Conservation (phyloP, 257 asterid species). For the Plantago elongata region DNA sequence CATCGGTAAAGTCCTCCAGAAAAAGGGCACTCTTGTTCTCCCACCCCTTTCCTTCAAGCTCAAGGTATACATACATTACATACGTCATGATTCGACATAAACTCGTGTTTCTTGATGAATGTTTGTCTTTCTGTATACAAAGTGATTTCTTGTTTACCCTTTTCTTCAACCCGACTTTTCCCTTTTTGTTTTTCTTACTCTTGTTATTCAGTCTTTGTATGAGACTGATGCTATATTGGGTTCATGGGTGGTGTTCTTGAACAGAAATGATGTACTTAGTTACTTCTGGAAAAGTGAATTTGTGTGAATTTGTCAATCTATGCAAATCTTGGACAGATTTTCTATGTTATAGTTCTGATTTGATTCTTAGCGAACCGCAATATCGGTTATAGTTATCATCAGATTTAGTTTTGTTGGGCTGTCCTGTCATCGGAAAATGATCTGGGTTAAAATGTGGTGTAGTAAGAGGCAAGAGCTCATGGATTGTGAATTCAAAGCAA, state of each 20-base stretch:
- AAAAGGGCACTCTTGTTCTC: slow-evolving; percentile 95
- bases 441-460: not conserved
- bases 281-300: not conserved
- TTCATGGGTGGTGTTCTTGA: not conserved
- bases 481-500: not conserved
- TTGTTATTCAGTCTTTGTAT: not conserved
- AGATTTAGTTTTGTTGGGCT: slow-evolving; percentile 3
- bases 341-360: not conserved
- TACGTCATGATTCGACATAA: not conserved
- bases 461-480: not conserved
- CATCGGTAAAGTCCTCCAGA: slow-evolving; percentile 98
- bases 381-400: too few species aligned
- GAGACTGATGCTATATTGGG: not conserved
- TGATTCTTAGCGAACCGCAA: not conserved
- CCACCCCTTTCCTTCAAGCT: slow-evolving; percentile 97
- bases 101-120: slow-evolving; percentile 3
- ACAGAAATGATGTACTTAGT: too few species aligned
- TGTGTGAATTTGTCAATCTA: not conserved
- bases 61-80: slow-evolving; percentile 42
- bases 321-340: not conserved
- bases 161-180: too few species aligned
- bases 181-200: not conserved
- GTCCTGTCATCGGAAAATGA: not conserved
- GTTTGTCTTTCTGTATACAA: not conserved
- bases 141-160: slow-evolving; percentile 4